Conservation (phyloP, 2,329 filamentous ascomycete genomes). For the Torrubiellomyces zombiae region DNA sequence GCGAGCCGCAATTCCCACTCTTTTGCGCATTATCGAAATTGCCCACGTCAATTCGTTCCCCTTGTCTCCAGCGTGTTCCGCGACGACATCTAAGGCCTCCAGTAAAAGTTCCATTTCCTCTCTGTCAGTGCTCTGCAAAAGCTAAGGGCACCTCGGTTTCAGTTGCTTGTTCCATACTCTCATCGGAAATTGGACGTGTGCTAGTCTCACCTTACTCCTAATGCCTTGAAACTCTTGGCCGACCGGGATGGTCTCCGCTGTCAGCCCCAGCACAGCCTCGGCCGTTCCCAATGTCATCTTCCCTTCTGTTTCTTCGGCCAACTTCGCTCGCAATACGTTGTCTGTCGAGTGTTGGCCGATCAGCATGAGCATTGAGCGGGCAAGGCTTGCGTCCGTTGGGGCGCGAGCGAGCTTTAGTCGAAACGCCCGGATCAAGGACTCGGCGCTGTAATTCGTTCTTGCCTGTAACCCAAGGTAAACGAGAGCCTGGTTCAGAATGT, state of each 20-base stretch:
- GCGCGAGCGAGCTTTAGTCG: slow-evolving; percentile 14
- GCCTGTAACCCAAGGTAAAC: slow-evolving; percentile 17
- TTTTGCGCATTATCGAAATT: slow-evolving; percentile 10
- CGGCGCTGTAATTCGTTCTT: slow-evolving; percentile 17
- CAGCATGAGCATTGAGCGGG: slow-evolving; percentile 16
- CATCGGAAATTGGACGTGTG: neutral
- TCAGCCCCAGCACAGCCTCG: slow-evolving; percentile 14
- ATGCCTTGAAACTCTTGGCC: slow-evolving; percentile 10
- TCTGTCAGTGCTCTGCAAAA: too few relatives aligned
- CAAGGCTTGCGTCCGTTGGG: slow-evolving; percentile 15
- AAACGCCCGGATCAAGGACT: slow-evolving; percentile 18
- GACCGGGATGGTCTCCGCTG: slow-evolving; percentile 8
- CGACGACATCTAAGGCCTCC: slow-evolving; percentile 18
- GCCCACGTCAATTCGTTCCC: too few relatives aligned
- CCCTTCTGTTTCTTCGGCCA: slow-evolving; percentile 17
- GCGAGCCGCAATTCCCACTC: slow-evolving; percentile 11
- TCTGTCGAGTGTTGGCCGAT: slow-evolving; percentile 18
- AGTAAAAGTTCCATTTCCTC: slow-evolving; percentile 15
- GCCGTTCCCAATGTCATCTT: slow-evolving; percentile 20
- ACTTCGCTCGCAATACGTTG: slow-evolving; percentile 15
- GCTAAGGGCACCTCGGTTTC: too few relatives aligned
- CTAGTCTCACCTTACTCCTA: slow-evolving; percentile 15
- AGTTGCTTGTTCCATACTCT: neutral
- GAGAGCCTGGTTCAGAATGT: slow-evolving; percentile 16
- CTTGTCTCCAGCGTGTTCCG: too few relatives aligned